Percentiles rank a stretch among this genome's conserved stretches.
These are phyloP conservation scores for Fusarium keratoplasticum DNA, from an alignment of 2,329 filamentous ascomycete genomes.

Conservation along the genomic window DNA sequence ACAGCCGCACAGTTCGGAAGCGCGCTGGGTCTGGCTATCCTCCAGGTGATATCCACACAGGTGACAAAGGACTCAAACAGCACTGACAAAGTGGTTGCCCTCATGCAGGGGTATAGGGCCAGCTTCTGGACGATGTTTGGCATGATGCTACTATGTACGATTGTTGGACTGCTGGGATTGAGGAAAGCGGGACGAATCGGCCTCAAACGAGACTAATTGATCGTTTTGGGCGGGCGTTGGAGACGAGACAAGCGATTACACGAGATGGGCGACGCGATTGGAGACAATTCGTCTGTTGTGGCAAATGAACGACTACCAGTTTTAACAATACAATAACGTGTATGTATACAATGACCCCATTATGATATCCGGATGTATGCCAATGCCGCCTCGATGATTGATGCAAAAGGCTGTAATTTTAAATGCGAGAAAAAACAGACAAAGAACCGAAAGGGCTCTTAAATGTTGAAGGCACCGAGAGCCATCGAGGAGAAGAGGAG, in stretches of 20 bases:
- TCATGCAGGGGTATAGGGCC: not conserved
- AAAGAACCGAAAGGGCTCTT: not conserved
- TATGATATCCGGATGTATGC: constrained; percentile 23
- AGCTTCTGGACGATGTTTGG: not conserved
- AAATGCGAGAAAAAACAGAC: not conserved
- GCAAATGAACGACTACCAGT: constrained; percentile 12
- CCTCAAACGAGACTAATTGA: not conserved
- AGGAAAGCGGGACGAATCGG: not conserved
- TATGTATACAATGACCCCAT: constrained; percentile 17
- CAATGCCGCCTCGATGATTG: constrained; percentile 1
- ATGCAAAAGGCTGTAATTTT: constrained; percentile 26
- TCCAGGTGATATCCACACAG: not conserved
- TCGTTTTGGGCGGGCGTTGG: not conserved
- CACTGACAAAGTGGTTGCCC: not conserved
- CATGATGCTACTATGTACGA: not conserved
- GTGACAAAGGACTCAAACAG: not conserved
- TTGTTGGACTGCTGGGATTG: not conserved
- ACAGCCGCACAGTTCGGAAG: not conserved
- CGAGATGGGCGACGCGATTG: not conserved
- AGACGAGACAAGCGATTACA: not conserved
- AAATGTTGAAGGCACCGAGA: constrained; percentile 43
- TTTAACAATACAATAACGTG: constrained; percentile 16
- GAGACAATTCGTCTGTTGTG: not conserved
- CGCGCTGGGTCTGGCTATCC: not conserved
- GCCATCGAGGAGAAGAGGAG: constrained; percentile 51